Base-by-base conservation (phyloP, 371 early-diverging fungal genomes). In the Blakeslea trispora region DNA sequence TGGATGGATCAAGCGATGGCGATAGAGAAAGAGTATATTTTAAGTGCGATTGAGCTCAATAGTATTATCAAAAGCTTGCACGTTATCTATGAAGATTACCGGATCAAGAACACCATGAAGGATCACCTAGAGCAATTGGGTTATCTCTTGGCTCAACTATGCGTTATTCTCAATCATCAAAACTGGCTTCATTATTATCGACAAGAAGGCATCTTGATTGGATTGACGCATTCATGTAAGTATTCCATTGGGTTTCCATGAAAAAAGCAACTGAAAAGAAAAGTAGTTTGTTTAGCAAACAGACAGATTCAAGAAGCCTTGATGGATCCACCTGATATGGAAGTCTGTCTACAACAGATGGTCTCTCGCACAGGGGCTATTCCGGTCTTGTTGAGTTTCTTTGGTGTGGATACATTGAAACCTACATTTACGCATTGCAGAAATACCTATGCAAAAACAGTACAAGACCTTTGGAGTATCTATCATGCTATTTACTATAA, bases 31-130 rank as follows among this genome's bases (percentile, higher is more conserved):
- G 37, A 48, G 13, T n/a, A 39, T 10, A 45, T 34, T 7, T 18
- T 57, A 22, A 53, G 52, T 42, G 8, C 44, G 0, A 17, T 39
- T 5, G 49, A 42, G 4, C 42, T 63, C 44, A 15, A 21, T 0
- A 49, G 55, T 1, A 73, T 75, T 28, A 55, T 86, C 18, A 65
- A 69, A 7, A 71, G 73, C 18, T 53, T 90, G 1, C 91, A 90
- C 62, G 63, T 89, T 0, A 67, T 86, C 9, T 83, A 81, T 53
- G 86, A 89, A 55, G 86, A 90, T 44, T 68, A 85, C 23, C 81
- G 80, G 13, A 56, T 87, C 24, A 70, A 80, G 31, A 59, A 71
- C 17, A 52, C 74, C 5, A 72, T 66, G 18, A 50, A 51, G 5
- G 43, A 59, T 7, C 68, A 69, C 13, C 22, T 60, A 15, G 55